Evolutionary conservation across 768 basidiomycete genomes (phyloP).

Genomic region (Amyloporia xantha): DNA sequence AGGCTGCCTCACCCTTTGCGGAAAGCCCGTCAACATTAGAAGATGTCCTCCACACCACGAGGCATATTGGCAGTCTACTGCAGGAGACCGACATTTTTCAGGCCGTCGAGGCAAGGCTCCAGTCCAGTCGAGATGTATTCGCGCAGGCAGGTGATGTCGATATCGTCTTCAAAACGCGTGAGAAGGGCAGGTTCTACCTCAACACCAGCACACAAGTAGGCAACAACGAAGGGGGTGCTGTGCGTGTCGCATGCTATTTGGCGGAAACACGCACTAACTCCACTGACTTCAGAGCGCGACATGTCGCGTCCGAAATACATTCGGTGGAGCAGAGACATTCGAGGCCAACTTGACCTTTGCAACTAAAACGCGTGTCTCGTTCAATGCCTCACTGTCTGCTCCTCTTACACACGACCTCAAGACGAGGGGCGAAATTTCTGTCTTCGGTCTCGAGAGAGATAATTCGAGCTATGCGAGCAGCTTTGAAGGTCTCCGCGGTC

Average conservation of each 20-base stretch:
- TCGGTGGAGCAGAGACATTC: slow-evolving; percentile 87
- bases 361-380: slow-evolving; percentile 81
- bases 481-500: slow-evolving; percentile 56
- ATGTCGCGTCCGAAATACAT: slow-evolving; percentile 77
- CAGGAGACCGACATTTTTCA: slow-evolving; percentile 74
- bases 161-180: slow-evolving; percentile 69
- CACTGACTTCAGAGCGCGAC: slow-evolving; percentile 68
- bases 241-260: slow-evolving; percentile 45
- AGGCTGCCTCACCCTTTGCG: slow-evolving; percentile 9
- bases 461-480: slow-evolving; percentile 72
- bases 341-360: slow-evolving; percentile 80
- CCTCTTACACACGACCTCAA: slow-evolving; percentile 51
- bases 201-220: slow-evolving; percentile 89
- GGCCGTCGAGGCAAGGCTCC: slow-evolving; percentile 55
- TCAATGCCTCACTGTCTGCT: slow-evolving; percentile 58
- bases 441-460: slow-evolving; percentile 76
- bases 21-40: slow-evolving; percentile 37
- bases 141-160: slow-evolving; percentile 64
- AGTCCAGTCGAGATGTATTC: slow-evolving; percentile 45
- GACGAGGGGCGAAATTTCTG: slow-evolving; percentile 62
- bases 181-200: slow-evolving; percentile 69
- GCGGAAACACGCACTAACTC: no score
- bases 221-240: slow-evolving; percentile 90
- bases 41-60: slow-evolving; percentile 62
- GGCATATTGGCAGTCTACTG: slow-evolving; percentile 59